Base-by-base conservation (phyloP, 768 basidiomycete species). In the Pleurotus sapidus region DNA sequence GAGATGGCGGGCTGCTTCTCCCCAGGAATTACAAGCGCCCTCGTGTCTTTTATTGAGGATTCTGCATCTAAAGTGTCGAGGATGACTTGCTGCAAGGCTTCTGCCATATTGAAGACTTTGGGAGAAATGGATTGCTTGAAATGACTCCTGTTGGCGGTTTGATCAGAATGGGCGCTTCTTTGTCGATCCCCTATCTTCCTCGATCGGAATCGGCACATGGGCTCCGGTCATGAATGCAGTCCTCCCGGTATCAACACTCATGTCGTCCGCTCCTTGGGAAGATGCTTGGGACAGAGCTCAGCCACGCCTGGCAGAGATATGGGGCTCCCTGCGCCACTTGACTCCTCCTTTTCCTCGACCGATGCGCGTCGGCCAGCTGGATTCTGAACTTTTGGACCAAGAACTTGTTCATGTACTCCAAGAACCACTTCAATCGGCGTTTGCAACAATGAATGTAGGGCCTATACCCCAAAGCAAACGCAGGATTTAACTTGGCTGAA, bases 341-440 rank as follows among this genome's bases (percentile, higher is more conserved):
- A 53, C 67, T 14, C 55, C 66, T n/a, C 70, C 75, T 23, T 55
- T 60, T 47, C 67, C 78, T 24, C 79, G 87, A n/a, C 73, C 87
- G 27, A 75, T 84, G 23, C 89, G 95, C 45, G 93, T 98, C 48
- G 89, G 91, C 6, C 92, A 96, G 70, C 84, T 98, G 54, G 96
- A 98, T 69, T 86, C 95, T 3, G 89, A 93, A 63, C 78, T 95
- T 20, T 80, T 98, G 48, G 96, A 98, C 73, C 84, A 87, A 62
- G 94, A 97, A 60, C 82, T 98, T 15, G 84, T 89, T 30, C 81
- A 86, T 25, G 73, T 97, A 59, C 78, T 98, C 30, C 85, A 84
- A 64, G 91, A 91, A 55, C 95, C 94, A n/a, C 70, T 98, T 48
- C 75, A 77, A 60, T 88, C 82, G 58, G 86, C 94, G 1, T 70